Percentiles rank a stretch among this genome's conserved stretches.
phyloP scores from a whole-genome alignment of 129 eudicot species.

The Calendula officinalis region DNA sequence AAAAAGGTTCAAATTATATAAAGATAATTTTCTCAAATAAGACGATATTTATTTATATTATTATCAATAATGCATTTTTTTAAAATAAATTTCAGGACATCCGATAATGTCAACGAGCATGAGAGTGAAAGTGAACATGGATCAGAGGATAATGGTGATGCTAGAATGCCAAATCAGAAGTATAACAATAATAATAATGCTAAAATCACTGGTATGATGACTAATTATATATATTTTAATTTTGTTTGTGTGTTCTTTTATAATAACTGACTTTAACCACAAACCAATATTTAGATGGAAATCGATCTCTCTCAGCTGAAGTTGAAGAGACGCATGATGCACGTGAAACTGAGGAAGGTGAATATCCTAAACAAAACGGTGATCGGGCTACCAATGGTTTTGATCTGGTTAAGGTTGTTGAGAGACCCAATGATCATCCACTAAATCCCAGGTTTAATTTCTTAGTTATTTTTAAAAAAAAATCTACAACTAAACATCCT shows the following conservation, averaged over 20 bases:
- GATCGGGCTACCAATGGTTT: conserved; percentile 58
- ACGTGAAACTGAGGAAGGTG: conserved; percentile 68
- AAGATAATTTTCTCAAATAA: background rate
- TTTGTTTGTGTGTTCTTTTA: conserved; percentile 2
- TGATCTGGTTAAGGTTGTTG: conserved; percentile 48
- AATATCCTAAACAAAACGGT: conserved; percentile 76
- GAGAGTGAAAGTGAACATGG: conserved; percentile 46
- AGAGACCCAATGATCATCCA: conserved; percentile 70
- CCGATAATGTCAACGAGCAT: conserved; percentile 36
- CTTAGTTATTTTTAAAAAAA: background rate
- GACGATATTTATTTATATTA: background rate
- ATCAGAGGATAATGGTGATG: conserved; percentile 51
- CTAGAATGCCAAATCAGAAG: conserved; percentile 39
- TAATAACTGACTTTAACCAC: background rate
- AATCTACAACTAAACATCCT: conserved; percentile 17
- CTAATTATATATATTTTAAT: background rate
- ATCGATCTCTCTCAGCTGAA: conserved; percentile 43
- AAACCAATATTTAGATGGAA: conserved; percentile 31
- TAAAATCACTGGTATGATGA: conserved; percentile 39
- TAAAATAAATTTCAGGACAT: conserved; percentile 41
- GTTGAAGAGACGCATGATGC: conserved; percentile 45
- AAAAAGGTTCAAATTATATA: conserved; percentile 51
- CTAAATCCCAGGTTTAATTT: conserved; percentile 64
- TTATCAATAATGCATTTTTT: background rate
- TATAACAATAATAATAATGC: conserved; percentile 38